Percentiles rank a stretch among this genome's conserved stretches.
These are phyloP conservation scores for Sclerotinia minor DNA, from an alignment of 2,329 filamentous ascomycete genomes.

Conservation along the genomic window DNA sequence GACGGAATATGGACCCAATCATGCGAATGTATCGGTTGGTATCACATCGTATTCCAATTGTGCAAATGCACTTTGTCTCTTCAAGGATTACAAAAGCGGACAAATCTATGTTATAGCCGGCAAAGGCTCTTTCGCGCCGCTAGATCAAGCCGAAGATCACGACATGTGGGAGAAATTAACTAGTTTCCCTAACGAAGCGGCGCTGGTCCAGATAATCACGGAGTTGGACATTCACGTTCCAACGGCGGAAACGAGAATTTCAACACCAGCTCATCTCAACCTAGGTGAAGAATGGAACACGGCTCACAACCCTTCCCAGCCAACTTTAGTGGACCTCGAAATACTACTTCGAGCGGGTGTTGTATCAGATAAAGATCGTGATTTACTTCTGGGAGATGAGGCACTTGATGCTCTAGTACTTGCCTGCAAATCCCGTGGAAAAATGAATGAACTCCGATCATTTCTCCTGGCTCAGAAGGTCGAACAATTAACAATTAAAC, in stretches of 20 bases:
- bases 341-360: background rate
- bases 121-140: background rate
- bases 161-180: background rate
- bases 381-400: background rate
- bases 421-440: conserved; percentile 6
- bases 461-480: background rate
- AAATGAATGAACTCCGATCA: background rate
- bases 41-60: background rate
- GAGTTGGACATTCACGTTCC: background rate
- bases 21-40: background rate
- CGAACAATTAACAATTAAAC: background rate
- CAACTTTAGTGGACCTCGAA: background rate
- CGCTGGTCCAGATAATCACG: background rate
- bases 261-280: background rate
- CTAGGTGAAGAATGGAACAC: background rate
- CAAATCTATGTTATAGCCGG: conserved; percentile 4
- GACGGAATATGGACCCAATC: background rate
- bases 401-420: conserved; percentile 1
- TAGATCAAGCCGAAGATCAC: conserved; percentile 1
- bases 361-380: background rate
- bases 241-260: conserved; percentile 3
- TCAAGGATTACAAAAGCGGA: background rate
- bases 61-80: conserved; percentile 2
- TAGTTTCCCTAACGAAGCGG: background rate
- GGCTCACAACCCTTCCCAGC: background rate